Base-by-base conservation (phyloP, 371 early-diverging fungal genomes). In the Zopfochytrium polystomum region DNA sequence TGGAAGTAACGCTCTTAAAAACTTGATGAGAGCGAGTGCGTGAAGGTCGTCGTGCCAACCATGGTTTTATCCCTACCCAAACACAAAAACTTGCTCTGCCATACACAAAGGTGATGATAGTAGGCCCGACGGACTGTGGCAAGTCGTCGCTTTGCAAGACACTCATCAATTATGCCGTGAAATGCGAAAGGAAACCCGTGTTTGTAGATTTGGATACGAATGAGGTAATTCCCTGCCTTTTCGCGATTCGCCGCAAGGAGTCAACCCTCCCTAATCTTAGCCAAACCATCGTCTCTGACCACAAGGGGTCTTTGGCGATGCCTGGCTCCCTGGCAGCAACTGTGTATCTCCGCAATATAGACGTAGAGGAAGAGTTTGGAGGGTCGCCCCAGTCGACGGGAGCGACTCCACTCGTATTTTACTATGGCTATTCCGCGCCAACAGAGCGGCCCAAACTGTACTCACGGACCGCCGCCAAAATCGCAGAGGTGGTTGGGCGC, bases 101-200 rank as follows among this genome's bases (percentile, higher is more conserved):
- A n/a, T 42, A 42, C n/a, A 42, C n/a, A 11, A 55, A 85, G 77
- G 86, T 95, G 0, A 61, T 96, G 71, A 80, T 96, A 18, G 80
- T 96, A 1, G 98, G 98, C 0, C 93, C 93, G 1, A 78, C 87
- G 32, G 94, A 96, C 68, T 84, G 88, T 9, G 96, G 98, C 15
- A 97, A 96, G 67, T 90, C 95, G 0, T 85, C 92, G 0, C 68
- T 95, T 27, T 80, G 85, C 45, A 90, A 89, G 51, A 85, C 90
- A 4, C 74, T 97, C 13, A 72, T 89, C 26, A 92, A 89, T 70
- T 97, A 95, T 59, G 90, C 90, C 0, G 74, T 90, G 7, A 79
- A 89, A 50, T 85, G 85, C 67, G 85, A 83, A 2, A 82, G 85
- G 18, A 76, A 78, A 20, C 93, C 94, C 0, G 64, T 93, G 26